These are phyloP conservation scores for Neopestalotiopsis rosae DNA, from an alignment of 2,329 filamentous ascomycete species.

Conservation along the genomic window DNA sequence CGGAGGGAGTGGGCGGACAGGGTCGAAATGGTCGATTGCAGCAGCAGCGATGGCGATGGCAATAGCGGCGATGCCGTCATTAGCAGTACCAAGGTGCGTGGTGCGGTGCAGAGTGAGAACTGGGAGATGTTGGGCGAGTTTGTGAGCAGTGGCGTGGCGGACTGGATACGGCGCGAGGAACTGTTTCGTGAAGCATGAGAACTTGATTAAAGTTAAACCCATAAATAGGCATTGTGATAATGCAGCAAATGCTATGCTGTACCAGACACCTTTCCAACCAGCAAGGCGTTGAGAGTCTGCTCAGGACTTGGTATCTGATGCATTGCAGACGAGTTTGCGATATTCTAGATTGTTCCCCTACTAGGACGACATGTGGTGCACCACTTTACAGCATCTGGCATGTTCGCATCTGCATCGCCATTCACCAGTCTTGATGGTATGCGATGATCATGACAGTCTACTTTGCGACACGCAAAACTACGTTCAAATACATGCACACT, in stretches of 20 bases:
- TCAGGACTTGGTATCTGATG: too few species aligned
- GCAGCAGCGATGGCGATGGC: slow-evolving; percentile 43
- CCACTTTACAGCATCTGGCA: too few species aligned
- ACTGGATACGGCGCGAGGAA: slow-evolving; percentile 60
- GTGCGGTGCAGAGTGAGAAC: slow-evolving; percentile 54
- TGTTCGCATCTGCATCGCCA: too few species aligned
- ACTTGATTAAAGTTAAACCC: not conserved
- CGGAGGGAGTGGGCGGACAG: slow-evolving; percentile 61
- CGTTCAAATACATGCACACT: not conserved
- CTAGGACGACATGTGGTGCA: too few species aligned
- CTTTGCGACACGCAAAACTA: not conserved
- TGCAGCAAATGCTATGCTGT: too few species aligned
- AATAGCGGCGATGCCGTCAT: slow-evolving; percentile 48
- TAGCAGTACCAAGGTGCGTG: slow-evolving; percentile 69
- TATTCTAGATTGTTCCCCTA: too few species aligned
- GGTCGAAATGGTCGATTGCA: slow-evolving; percentile 65
- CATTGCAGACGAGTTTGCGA: too few species aligned
- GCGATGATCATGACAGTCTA: too few species aligned
- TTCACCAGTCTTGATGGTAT: too few species aligned
- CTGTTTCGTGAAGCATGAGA: slow-evolving; percentile 52
- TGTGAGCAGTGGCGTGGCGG: slow-evolving; percentile 61
- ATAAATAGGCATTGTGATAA: not conserved
- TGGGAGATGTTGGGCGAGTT: slow-evolving; percentile 54
- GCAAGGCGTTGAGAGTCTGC: too few species aligned
- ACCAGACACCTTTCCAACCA: too few species aligned